phyloP scores from a whole-genome alignment of 768 basidiomycete genomes.

The Tylopilus intermedius region DNA sequence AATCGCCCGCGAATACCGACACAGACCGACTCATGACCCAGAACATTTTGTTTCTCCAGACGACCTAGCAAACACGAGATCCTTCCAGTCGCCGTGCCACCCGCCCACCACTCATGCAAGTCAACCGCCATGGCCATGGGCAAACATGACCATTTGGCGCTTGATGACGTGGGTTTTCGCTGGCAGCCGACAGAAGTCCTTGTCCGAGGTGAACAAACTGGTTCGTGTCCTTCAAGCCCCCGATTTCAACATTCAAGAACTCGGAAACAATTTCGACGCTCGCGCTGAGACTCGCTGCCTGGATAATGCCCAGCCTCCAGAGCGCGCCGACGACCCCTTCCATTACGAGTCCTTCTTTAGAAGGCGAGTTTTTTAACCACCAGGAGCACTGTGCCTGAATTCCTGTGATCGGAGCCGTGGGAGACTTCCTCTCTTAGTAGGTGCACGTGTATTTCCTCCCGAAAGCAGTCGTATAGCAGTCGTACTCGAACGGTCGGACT shows the following conservation, averaged over 20 bases:
- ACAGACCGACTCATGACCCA: constrained; percentile 4
- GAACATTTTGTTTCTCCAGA: background rate
- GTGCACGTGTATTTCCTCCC: no score
- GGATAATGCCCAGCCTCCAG: background rate
- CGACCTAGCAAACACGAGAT: background rate
- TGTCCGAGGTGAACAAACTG: background rate
- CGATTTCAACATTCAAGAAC: constrained; percentile 3
- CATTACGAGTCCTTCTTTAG: no score
- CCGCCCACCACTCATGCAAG: background rate
- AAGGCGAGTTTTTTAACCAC: no score
- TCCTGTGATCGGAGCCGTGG: no score
- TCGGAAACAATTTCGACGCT: background rate
- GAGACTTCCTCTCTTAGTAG: no score
- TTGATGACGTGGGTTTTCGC: constrained; percentile 9
- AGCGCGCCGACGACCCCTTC: background rate
- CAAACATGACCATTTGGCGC: constrained; percentile 10
- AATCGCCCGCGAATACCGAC: background rate
- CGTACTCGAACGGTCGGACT: no score
- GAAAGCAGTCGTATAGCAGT: no score
- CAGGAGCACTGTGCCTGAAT: no score
- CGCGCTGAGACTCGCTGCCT: background rate
- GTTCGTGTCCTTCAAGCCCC: constrained; percentile 2
- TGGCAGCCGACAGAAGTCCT: constrained; percentile 2
- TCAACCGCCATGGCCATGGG: constrained; percentile 12
- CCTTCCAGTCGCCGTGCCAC: no score